Conservation (phyloP, 768 basidiomycete genomes). For the Leccinum longicurvipes region DNA sequence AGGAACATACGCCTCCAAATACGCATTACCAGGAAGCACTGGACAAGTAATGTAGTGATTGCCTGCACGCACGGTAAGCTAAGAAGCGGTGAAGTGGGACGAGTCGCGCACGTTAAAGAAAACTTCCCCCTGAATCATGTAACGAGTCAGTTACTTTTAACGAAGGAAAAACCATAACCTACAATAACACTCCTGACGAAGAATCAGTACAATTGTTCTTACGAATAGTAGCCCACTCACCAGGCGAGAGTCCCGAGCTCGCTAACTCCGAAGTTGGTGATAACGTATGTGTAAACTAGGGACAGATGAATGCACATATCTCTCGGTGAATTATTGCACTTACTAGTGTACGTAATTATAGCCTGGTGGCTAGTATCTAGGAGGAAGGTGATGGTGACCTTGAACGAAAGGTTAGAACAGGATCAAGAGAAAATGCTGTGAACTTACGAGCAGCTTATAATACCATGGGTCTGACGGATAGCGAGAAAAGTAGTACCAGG, state of each 20-base stretch:
- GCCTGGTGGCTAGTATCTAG: constrained; percentile 54
- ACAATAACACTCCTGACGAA: constrained; percentile 23
- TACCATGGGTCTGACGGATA: constrained; percentile 50
- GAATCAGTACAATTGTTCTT: background rate
- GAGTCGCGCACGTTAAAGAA: constrained; percentile 40
- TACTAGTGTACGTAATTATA: constrained; percentile 51
- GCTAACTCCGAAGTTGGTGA: constrained; percentile 38
- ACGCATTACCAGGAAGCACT: constrained; percentile 51
- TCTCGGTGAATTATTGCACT: background rate
- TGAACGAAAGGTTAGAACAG: background rate
- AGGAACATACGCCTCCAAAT: constrained; percentile 43
- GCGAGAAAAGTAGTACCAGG: constrained; percentile 51
- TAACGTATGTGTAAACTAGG: constrained; percentile 46
- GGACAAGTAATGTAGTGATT: constrained; percentile 49
- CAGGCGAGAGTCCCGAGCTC: constrained; percentile 37
- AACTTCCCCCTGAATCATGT: constrained; percentile 40
- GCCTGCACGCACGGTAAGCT: constrained; percentile 17
- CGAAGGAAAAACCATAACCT: constrained; percentile 1
- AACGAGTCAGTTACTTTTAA: constrained; percentile 4
- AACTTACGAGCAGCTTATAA: constrained; percentile 43
- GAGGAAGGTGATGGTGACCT: constrained; percentile 49
- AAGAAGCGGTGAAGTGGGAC: background rate
- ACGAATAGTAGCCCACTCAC: constrained; percentile 29
- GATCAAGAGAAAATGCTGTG: background rate
- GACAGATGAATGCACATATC: background rate